Base-by-base conservation (phyloP, 306 rosid species). In the Morella rubra region DNA sequence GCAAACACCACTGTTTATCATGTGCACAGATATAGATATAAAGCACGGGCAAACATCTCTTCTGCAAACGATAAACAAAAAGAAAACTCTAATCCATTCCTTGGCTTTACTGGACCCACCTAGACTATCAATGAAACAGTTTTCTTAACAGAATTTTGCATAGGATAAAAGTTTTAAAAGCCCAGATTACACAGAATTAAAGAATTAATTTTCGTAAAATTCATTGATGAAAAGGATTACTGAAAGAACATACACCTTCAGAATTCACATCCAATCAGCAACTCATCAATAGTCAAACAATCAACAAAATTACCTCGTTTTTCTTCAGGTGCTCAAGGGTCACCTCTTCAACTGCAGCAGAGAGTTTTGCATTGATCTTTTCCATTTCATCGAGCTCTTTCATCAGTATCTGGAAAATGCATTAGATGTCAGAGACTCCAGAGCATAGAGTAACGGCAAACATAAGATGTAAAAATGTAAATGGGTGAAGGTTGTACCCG, bases 311-410 rank as follows among this genome's bases (percentile, higher is more conserved):
- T 84, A 95, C 99, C 97, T 90, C 99, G 58, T 88, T 95, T 82
- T 95, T 92, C 89, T 91, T 90, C 47, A 90, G 91, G 85, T 95
- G 97, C 92, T 95, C 99, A 49, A 88, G 83, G 8, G 97, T 92
- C 88, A 92, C 99, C 81, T 92, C 96, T 86, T 95, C 99, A 72
- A 95, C 97, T 10, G 97, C 91, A 82, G 92, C 87, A 47, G 99
- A 87, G 79, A 95, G 93, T 84, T 87, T 90, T 49, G 91, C 89
- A 44, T 95, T 95, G 44, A 90, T 87, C 88, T 92, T 95, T 79
- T 95, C 99, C 97, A 92, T 95, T 82, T 95, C 99, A 74, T 95
- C 98, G 15, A 95, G 97, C 88, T 95, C 98, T 86, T 95, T 95
- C 98, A 92, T 95, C 81, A 95, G 82, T 65, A 96, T 88, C 99